Evolutionary conservation across 2,329 filamentous ascomycete species (phyloP).

Genomic region (Setomelanomma holmii): DNA sequence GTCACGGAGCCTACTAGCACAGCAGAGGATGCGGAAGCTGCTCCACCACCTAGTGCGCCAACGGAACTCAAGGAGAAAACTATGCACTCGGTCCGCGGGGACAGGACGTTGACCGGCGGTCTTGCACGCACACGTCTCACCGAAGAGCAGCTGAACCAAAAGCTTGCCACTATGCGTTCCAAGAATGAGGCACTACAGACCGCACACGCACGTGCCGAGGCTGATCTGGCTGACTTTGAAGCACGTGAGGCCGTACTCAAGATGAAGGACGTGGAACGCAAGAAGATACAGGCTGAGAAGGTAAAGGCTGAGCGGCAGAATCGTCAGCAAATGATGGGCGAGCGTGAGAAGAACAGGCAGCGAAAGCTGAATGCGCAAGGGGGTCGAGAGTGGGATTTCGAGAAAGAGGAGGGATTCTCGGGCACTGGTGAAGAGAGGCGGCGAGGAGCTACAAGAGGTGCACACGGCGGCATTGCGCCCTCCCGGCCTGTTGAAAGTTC

Average conservation of each 20-base stretch:
- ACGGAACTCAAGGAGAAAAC: constrained; percentile 32
- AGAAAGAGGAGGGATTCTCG: constrained; percentile 65
- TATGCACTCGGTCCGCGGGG: constrained; percentile 41
- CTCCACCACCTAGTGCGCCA: constrained; percentile 25
- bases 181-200: constrained; percentile 66
- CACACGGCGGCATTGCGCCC: constrained; percentile 58
- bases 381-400: constrained; percentile 68
- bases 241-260: constrained; percentile 67
- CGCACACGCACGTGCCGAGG: constrained; percentile 70
- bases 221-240: constrained; percentile 70
- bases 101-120: constrained; percentile 43
- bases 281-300: constrained; percentile 43
- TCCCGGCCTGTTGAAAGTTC: constrained; percentile 32
- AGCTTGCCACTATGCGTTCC: constrained; percentile 67
- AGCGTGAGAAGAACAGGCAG: constrained; percentile 66
- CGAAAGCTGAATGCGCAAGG: constrained; percentile 65
- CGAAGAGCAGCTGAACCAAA: constrained; percentile 67
- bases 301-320: constrained; percentile 59
- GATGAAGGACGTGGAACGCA: constrained; percentile 54
- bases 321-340: constrained; percentile 66
- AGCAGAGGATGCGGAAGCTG: too few species aligned
- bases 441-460: constrained; percentile 57
- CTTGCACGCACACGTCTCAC: constrained; percentile 57
- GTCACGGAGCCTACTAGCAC: constrained; percentile 16
- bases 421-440: constrained; percentile 51